These are phyloP conservation scores for Metschnikowia kunwiensis DNA, from an alignment of 805 yeast genomes.

Conservation along the genomic window DNA sequence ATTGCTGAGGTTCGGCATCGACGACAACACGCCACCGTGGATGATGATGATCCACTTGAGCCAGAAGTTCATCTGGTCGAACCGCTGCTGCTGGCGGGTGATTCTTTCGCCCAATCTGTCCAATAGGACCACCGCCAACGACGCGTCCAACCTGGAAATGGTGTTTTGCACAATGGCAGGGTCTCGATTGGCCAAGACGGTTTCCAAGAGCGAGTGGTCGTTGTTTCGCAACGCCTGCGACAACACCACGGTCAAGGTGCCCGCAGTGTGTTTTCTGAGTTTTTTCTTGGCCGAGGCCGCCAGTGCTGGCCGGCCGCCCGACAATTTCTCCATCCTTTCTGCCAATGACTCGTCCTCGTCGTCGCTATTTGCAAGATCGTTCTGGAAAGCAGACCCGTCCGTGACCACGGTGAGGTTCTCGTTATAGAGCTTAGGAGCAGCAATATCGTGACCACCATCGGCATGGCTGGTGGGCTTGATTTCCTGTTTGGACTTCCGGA, in stretches of 20 bases:
- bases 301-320: constrained; percentile 23
- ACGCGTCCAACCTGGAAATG: constrained; percentile 46
- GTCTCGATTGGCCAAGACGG: constrained; percentile 63
- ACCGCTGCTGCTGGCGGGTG: constrained; percentile 49
- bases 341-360: constrained; percentile 48
- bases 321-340: constrained; percentile 46
- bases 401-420: constrained; percentile 61
- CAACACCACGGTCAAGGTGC: constrained; percentile 73
- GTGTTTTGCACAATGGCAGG: constrained; percentile 50
- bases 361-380: constrained; percentile 49
- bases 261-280: constrained; percentile 47
- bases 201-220: constrained; percentile 82
- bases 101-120: constrained; percentile 53
- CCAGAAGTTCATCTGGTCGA: constrained; percentile 51
- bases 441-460: constrained; percentile 48
- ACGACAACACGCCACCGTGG: constrained; percentile 50
- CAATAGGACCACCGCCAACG: constrained; percentile 47
- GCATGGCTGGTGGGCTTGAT: constrained; percentile 41
- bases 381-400: constrained; percentile 57
- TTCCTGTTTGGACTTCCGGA: constrained; percentile 40
- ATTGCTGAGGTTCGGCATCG: constrained; percentile 42
- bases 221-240: constrained; percentile 85
- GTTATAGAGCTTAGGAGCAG: constrained; percentile 52
- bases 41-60: constrained; percentile 53
- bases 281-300: constrained; percentile 39